Conservation (phyloP, 2,329 filamentous ascomycete genomes). For the Fusarium sp. region DNA sequence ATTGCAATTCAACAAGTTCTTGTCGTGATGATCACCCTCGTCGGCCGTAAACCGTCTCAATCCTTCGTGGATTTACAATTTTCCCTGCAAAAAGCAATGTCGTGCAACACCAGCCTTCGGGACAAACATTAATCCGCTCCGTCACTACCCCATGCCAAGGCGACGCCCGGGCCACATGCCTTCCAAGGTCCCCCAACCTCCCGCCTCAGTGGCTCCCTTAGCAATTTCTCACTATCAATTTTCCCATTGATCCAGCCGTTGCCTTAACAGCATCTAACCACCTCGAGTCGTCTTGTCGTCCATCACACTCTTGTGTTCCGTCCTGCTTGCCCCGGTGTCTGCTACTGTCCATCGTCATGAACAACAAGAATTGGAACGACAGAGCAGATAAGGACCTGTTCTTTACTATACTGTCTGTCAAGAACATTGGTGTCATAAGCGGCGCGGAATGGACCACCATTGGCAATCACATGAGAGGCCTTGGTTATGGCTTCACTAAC, state of each 20-base stretch:
- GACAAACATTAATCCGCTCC: conserved; percentile 23
- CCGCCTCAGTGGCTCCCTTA: conserved; percentile 38
- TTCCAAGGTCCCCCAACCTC: conserved; percentile 38
- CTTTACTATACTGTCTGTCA: conserved; percentile 71
- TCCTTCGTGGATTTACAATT: conserved; percentile 3
- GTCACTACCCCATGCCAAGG: conserved; percentile 22
- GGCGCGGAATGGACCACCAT: conserved; percentile 72
- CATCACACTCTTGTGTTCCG: conserved; percentile 26
- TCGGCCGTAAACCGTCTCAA: background rate
- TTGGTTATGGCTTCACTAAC: conserved; percentile 74
- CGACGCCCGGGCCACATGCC: conserved; percentile 46
- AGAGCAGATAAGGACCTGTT: conserved; percentile 72
- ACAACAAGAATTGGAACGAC: conserved; percentile 72
- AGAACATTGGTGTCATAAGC: conserved; percentile 73
- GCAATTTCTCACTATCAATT: conserved; percentile 58
- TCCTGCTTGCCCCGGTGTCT: conserved; percentile 12
- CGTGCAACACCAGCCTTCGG: background rate
- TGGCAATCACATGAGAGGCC: conserved; percentile 68
- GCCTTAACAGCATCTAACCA: conserved; percentile 52
- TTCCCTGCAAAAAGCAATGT: background rate
- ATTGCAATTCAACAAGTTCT: background rate
- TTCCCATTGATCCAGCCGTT: conserved; percentile 50
- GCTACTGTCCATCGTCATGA: conserved; percentile 48
- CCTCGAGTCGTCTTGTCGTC: conserved; percentile 32
- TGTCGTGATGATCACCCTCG: background rate